A percentile compares a stretch with the other conserved stretches of the same genome.
Conservation (phyloP, 352 stramenopile species). For the Phytophthora idaei region DNA sequence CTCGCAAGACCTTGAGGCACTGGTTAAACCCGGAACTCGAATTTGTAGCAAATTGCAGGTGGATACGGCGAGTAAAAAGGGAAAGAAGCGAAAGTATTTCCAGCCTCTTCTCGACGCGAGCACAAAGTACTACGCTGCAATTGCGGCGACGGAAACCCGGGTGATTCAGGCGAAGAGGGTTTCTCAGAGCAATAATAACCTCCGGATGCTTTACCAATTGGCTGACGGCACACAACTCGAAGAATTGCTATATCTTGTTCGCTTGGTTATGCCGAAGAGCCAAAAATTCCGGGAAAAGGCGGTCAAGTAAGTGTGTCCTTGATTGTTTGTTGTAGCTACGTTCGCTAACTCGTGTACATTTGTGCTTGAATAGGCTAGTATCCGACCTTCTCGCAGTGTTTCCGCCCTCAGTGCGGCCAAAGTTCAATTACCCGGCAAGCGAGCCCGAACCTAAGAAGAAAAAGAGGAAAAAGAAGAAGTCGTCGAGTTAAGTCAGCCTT, state of each 20-base stretch:
- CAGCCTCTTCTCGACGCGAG: slow-evolving; percentile 15
- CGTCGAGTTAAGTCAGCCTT: background rate
- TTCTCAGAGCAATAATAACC: background rate
- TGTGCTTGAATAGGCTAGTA: slow-evolving; percentile 4
- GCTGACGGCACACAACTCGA: slow-evolving; percentile 11
- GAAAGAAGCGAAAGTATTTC: slow-evolving; percentile 17
- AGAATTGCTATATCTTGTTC: slow-evolving; percentile 15
- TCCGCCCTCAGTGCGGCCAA: slow-evolving; percentile 7
- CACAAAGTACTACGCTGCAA: slow-evolving; percentile 12
- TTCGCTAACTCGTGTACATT: slow-evolving; percentile 1
- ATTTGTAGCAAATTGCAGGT: background rate
- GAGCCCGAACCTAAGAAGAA: background rate
- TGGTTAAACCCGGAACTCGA: background rate
- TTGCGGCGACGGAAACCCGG: background rate
- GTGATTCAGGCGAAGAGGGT: background rate
- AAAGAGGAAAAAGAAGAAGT: slow-evolving; percentile 4
- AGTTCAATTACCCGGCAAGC: slow-evolving; percentile 3
- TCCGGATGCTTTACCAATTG: slow-evolving; percentile 2
- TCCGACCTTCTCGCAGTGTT: slow-evolving; percentile 11
- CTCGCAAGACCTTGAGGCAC: background rate
- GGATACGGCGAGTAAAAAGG: background rate
- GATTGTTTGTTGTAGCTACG: background rate
- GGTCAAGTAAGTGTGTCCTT: slow-evolving; percentile 8
- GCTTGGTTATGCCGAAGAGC: slow-evolving; percentile 10
- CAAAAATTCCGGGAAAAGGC: slow-evolving; percentile 1